These are phyloP conservation scores for Telfairia occidentalis DNA, from an alignment of 331 rosid genomes.

Conservation along the genomic window DNA sequence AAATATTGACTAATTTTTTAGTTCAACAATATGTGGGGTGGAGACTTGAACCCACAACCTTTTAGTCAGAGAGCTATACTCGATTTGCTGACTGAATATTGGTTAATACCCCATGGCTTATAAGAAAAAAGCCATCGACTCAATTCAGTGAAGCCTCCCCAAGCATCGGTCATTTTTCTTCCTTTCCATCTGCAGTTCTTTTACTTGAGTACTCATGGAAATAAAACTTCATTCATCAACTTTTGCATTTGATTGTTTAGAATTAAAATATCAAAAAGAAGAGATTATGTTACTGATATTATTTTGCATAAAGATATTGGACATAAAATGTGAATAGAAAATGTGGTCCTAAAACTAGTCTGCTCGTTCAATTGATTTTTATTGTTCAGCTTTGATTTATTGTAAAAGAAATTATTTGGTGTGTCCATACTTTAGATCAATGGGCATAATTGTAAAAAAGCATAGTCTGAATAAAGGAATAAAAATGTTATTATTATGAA, in stretches of 20 bases:
- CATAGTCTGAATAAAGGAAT: too few relatives aligned
- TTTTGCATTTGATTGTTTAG: not conserved
- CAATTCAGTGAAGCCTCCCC: not conserved
- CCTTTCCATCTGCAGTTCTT: not conserved
- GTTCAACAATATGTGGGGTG: too few relatives aligned
- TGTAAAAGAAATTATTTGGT: too few relatives aligned
- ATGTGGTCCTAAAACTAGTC: not conserved
- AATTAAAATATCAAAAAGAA: not conserved
- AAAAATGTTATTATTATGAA: too few relatives aligned
- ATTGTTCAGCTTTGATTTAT: not conserved
- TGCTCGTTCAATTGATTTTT: not conserved
- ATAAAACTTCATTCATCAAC: not conserved
- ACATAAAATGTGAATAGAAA: not conserved
- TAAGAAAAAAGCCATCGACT: not conserved
- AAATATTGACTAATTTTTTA: too few relatives aligned
- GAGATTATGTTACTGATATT: not conserved
- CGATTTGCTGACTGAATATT: not conserved
- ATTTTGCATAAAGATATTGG: not conserved
- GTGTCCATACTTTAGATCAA: too few relatives aligned
- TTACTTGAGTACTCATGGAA: not conserved
- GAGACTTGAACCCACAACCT: too few relatives aligned
- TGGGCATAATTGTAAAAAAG: too few relatives aligned
- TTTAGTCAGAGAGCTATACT: too few relatives aligned
- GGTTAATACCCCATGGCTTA: not conserved
- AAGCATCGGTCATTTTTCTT: not conserved